These are phyloP conservation scores for Dicorynia guianensis DNA, from an alignment of 306 rosid genomes.

Conservation along the genomic window DNA sequence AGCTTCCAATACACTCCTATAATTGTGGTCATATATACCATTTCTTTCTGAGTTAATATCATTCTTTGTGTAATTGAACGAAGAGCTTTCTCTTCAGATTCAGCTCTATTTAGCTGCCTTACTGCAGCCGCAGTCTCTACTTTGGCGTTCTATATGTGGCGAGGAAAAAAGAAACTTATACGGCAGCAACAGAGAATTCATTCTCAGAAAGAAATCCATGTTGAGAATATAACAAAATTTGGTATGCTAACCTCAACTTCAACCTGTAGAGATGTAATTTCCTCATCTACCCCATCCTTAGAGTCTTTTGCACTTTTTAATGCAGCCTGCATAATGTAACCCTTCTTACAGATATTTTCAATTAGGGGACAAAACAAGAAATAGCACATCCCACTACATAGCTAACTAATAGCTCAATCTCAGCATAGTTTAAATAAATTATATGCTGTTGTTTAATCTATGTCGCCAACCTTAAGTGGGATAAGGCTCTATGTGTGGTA, in stretches of 20 bases:
- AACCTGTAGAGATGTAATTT: constrained; percentile 64
- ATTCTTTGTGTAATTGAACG: constrained; percentile 94
- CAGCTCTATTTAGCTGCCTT: constrained; percentile 75
- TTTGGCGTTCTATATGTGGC: constrained; percentile 73
- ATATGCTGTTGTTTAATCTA: too few species aligned
- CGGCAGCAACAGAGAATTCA: constrained; percentile 20
- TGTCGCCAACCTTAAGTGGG: too few species aligned
- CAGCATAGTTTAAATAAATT: constrained; percentile 26
- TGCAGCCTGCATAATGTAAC: constrained; percentile 70
- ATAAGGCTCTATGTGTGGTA: too few species aligned
- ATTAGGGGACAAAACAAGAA: constrained; percentile 34
- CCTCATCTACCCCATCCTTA: constrained; percentile 68
- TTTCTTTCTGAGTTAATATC: constrained; percentile 95
- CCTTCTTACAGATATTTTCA: constrained; percentile 19
- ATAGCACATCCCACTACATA: constrained; percentile 30
- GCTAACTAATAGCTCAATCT: constrained; percentile 31
- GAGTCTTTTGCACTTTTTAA: constrained; percentile 80
- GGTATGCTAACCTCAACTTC: constrained; percentile 64
- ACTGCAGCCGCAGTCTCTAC: constrained; percentile 59
- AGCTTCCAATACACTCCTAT: constrained; percentile 35
- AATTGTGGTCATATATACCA: constrained; percentile 59
- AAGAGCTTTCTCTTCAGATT: constrained; percentile 87
- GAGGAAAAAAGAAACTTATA: constrained; percentile 31
- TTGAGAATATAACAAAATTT: constrained; percentile 7
- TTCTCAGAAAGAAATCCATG: constrained; percentile 13